phyloP scores from a whole-genome alignment of 2,329 filamentous ascomycete species.

The Shiraia bambusicola region DNA sequence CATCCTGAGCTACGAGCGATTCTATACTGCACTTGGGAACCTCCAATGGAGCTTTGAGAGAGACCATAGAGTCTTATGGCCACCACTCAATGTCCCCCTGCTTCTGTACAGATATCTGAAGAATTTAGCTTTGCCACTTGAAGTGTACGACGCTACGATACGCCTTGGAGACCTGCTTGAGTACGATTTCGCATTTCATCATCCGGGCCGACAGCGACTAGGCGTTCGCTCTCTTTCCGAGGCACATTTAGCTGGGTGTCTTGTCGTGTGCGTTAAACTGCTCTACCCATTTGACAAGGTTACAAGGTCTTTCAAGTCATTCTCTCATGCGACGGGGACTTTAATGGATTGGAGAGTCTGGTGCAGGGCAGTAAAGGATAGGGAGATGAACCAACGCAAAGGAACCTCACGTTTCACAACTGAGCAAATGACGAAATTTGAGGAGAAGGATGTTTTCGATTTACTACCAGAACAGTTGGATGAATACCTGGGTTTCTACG shows the following conservation, averaged over 20 bases:
- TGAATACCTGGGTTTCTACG: conserved; percentile 78
- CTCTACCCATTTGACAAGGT: conserved; percentile 71
- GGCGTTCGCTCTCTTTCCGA: conserved; percentile 59
- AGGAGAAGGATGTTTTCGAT: conserved; percentile 61
- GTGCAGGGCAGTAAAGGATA: conserved; percentile 42
- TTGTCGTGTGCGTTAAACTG: conserved; percentile 77
- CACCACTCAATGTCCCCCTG: conserved; percentile 69
- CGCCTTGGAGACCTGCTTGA: conserved; percentile 56
- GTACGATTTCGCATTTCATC: conserved; percentile 61
- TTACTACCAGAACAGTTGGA: conserved; percentile 67
- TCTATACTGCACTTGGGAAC: conserved; percentile 66
- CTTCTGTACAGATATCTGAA: conserved; percentile 70
- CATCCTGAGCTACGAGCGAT: conserved; percentile 52
- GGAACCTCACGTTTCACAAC: conserved; percentile 30
- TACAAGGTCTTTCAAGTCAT: conserved; percentile 52
- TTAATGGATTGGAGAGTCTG: conserved; percentile 73
- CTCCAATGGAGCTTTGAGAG: conserved; percentile 64
- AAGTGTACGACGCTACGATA: conserved; percentile 62
- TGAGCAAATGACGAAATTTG: conserved; percentile 55
- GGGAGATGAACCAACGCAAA: conserved; percentile 6
- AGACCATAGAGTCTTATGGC: conserved; percentile 71
- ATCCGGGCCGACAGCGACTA: conserved; percentile 25
- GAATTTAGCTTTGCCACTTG: conserved; percentile 72
- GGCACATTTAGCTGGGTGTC: conserved; percentile 66
- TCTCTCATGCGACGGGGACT: conserved; percentile 60